Base-by-base conservation (phyloP, 495 filamentous ascomycete species). In the Chaetomium cochliodes region DNA sequence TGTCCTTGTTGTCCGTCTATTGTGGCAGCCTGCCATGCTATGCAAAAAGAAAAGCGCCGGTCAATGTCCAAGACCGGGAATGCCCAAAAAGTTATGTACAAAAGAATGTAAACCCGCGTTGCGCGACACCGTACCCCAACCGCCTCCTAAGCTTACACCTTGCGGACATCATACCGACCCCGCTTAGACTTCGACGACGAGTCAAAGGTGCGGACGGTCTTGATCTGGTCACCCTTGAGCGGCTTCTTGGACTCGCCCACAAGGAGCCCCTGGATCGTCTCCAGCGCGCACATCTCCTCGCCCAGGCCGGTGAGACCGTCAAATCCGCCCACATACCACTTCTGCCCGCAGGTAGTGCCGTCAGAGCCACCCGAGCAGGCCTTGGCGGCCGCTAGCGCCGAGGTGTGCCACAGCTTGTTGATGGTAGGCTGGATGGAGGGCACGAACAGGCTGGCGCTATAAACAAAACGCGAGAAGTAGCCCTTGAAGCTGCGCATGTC, bases 401-500 rank as follows among this genome's bases (percentile, higher is more conserved):
- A 88, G 0, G 78, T 76, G 51, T 78, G 69, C 16, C 94, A 80
- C 18, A 80, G 64, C 41, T 77, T 69, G 46, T 77, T 72, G 66
- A 92, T 87, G 2, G 70, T 67, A 26, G 75, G 66, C 13, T 69
- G 69, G 12, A 87, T 87, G 26, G 81, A 84, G 12, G 85, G 85
- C 26, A 84, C 81, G 70, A 91, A 78, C 12, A 83, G 82, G 7
- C 86, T 80, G 6, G 88, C 81, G 13, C 83, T 79, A 39, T 85
- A 86, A 70, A 92, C 84, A 83, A 90, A 94, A n/a, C 87, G 85
- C 11, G 88, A 78, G 23, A 92, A 81, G 68, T 91, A 90, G 37
- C 86, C 89, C 75, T 94, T 94, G 83, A 93, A 94, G 39, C 86
- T 85, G 58, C 85, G 85, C 79, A 90, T 87, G 70, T 94, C 90